Evolutionary conservation across 805 yeast species (phyloP), one percentile per base, ranked within the genome.

Genomic region (Trichomonascus vanleenenianus): DNA sequence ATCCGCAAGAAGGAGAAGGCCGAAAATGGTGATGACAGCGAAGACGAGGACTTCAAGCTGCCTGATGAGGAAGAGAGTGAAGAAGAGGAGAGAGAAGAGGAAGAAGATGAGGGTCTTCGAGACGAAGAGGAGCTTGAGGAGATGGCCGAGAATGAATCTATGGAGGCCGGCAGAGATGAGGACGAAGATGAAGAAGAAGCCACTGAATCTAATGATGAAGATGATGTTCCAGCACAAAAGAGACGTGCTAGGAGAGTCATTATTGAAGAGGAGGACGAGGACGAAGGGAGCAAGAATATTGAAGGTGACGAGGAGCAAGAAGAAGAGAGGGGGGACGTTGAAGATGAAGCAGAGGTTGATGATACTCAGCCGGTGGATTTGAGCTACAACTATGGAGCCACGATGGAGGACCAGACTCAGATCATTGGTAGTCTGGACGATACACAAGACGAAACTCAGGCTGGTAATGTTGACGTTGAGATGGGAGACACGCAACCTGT

Each of bases 11-110:
- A 40, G 19, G 58, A 54, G 40, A 33, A 30, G 18, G 45, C 31
- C n/a, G 48, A 39, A 3, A 49, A 38, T 22, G 45, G 34, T 3
- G 44, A 43, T n/a, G 51, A 49, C 20, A 51, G 45, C 7, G 49
- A 49, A 9, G 22, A 37, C 11, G 35, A 33, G 12, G 25, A 25
- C 8, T 15, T 11, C 16, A 20, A 30, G 8, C 8, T 22, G 8
- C 36, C 37, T 12, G 46, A 42, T 34, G 50, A 43, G 20, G 46
- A 49, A n/a, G 50, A 34, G 11, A 46, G 34, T 10, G 45, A 44
- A 15, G 25, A 40, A 5, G 40, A 35, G 6, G 42, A 39, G n/a
- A 44, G 14, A 8, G 48, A 39, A 11, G 42, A 35, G 6, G 47
- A 36, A 10, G 44, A 20, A 9, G 40, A 31, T 2, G 45, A 42